These are phyloP conservation scores for Coemansia interrupta DNA, from an alignment of 192 early-diverging fungal genomes.

Conservation along the genomic window DNA sequence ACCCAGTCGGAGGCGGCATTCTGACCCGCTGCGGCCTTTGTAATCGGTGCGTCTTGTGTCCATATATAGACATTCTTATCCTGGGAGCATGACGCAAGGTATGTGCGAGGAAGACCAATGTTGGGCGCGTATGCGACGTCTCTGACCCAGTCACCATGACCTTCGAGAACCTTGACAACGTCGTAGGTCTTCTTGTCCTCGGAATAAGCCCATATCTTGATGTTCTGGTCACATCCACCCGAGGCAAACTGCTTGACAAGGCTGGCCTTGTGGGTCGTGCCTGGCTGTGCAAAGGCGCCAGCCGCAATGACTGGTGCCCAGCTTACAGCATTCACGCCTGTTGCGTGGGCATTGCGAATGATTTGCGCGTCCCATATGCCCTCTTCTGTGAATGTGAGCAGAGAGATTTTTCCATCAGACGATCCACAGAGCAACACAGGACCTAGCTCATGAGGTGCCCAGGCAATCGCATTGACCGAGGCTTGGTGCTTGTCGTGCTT, in stretches of 20 bases:
- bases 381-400: constrained; percentile 90
- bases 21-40: constrained; percentile 17
- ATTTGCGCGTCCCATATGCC: constrained; percentile 77
- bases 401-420: constrained; percentile 90
- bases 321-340: constrained; percentile 88
- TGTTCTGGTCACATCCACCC: constrained; percentile 92
- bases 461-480: constrained; percentile 94
- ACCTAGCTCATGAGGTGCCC: constrained; percentile 97
- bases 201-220: constrained; percentile 83
- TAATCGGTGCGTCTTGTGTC: constrained; percentile 72
- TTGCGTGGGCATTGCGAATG: constrained; percentile 79
- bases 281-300: constrained; percentile 50
- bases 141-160: constrained; percentile 96
- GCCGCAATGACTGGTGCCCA: constrained; percentile 89
- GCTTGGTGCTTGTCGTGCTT: constrained; percentile 86
- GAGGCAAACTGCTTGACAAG: constrained; percentile 79
- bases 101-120: constrained; percentile 83
- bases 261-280: constrained; percentile 36
- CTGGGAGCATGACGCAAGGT: constrained; percentile 94
- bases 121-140: constrained; percentile 97
- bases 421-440: constrained; percentile 88
- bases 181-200: constrained; percentile 80
- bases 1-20: constrained; percentile 60
- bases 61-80: constrained; percentile 96
- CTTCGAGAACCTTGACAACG: constrained; percentile 76